These are phyloP conservation scores for Tricholoma sp. DNA, from an alignment of 768 basidiomycete genomes.

Conservation along the genomic window DNA sequence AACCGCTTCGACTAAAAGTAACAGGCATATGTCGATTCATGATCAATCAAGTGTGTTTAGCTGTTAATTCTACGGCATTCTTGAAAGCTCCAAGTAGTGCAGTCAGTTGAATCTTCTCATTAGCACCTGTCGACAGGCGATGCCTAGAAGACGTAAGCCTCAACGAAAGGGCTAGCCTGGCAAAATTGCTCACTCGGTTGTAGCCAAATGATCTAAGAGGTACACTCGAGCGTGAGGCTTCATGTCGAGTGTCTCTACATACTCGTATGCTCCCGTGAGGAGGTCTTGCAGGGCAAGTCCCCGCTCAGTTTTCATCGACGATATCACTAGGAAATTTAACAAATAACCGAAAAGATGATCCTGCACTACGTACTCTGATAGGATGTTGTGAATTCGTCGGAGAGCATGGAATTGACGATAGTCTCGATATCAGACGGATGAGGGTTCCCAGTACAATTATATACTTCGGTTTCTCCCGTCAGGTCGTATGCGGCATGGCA, in stretches of 20 bases:
- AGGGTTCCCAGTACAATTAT: conserved; percentile 95
- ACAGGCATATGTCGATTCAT: neutral
- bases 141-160: conserved; percentile 46
- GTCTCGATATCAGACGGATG: conserved; percentile 92
- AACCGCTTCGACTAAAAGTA: neutral
- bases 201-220: conserved; percentile 88
- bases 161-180: neutral
- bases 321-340: conserved; percentile 60
- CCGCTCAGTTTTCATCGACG: conserved; percentile 80
- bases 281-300: conserved; percentile 95
- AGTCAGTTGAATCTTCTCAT: conserved; percentile 90
- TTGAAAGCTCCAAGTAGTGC: conserved; percentile 92
- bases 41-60: conserved; percentile 29
- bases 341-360: neutral
- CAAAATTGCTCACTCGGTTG: conserved; percentile 71
- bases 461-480: conserved; percentile 86
- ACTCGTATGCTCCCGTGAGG: conserved; percentile 87
- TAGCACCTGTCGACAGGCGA: conserved; percentile 87
- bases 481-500: conserved; percentile 95
- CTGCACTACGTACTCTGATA: conserved; percentile 58
- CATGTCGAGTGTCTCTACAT: conserved; percentile 79
- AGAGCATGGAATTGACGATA: conserved; percentile 92
- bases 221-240: conserved; percentile 86
- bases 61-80: conserved; percentile 75
- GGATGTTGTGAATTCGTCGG: conserved; percentile 90